phyloP scores from a whole-genome alignment of 2,329 filamentous ascomycete genomes.

The Xylariomycetidae sp. region DNA sequence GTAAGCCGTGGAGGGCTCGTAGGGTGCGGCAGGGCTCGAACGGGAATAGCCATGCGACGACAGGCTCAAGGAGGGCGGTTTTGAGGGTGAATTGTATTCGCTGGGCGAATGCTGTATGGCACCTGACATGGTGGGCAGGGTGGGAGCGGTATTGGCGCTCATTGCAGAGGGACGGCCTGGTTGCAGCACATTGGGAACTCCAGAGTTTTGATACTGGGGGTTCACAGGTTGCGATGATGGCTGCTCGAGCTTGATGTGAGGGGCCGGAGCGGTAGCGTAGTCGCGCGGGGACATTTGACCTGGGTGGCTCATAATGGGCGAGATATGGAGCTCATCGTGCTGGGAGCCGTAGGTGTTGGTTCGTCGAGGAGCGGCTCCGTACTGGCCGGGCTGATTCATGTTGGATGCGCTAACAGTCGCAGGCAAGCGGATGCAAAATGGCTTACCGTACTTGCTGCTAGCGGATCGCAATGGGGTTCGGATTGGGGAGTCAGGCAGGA shows the following conservation, averaged over 20 bases:
- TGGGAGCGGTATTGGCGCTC: constrained; percentile 40
- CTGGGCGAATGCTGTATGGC: constrained; percentile 33
- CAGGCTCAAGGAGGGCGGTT: constrained; percentile 59
- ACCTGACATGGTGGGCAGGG: constrained; percentile 42
- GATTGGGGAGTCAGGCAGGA: constrained; percentile 1
- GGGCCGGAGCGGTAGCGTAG: constrained; percentile 34
- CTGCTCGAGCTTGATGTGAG: constrained; percentile 49
- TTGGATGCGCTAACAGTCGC: constrained; percentile 16
- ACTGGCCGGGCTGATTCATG: constrained; percentile 35
- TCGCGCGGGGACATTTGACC: constrained; percentile 43
- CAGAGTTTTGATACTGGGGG: constrained; percentile 36
- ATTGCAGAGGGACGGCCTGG: constrained; percentile 42
- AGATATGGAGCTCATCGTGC: constrained; percentile 54
- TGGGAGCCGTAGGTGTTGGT: constrained; percentile 34
- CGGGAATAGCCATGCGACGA: constrained; percentile 71
- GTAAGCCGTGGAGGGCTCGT: constrained; percentile 51
- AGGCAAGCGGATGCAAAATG: no score
- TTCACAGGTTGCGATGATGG: constrained; percentile 30
- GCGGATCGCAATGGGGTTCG: constrained; percentile 10
- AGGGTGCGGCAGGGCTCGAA: constrained; percentile 69
- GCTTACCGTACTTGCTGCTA: constrained; percentile 1
- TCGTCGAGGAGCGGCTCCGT: constrained; percentile 32
- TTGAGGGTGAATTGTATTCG: constrained; percentile 48
- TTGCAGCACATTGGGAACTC: constrained; percentile 55
- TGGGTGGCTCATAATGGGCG: constrained; percentile 38